These are phyloP conservation scores for Echinochloa phyllopogon DNA, from an alignment of 176 grass and related monocot species.

Conservation along the genomic window DNA sequence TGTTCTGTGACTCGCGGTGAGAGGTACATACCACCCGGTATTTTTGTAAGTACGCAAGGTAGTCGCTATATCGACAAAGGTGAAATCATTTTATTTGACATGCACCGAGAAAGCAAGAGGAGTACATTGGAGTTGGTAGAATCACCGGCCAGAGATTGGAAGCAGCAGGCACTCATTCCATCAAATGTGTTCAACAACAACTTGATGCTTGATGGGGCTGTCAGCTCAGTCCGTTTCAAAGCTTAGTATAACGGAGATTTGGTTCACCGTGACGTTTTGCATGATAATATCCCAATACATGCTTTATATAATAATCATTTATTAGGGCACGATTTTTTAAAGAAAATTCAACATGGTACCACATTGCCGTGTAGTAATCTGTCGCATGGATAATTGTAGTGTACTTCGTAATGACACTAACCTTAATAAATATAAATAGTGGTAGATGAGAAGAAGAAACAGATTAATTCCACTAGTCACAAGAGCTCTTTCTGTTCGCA, in stretches of 20 bases:
- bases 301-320: neutral
- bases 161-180: neutral
- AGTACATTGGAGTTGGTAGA: neutral
- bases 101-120: neutral
- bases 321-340: neutral
- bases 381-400: neutral
- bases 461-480: neutral
- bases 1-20: neutral
- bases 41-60: conserved; percentile 22
- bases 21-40: conserved; percentile 20
- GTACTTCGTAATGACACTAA: neutral
- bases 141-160: neutral
- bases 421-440: neutral
- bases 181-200: neutral
- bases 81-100: conserved; percentile 34
- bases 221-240: neutral
- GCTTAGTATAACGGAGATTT: neutral
- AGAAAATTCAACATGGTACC: neutral
- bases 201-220: no score
- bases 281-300: neutral
- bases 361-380: neutral
- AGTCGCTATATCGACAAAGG: conserved; percentile 6
- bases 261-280: neutral
- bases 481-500: neutral
- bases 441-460: neutral